phyloP scores from a whole-genome alignment of 176 grass and related monocot genomes.

The Oryza australiensis region DNA sequence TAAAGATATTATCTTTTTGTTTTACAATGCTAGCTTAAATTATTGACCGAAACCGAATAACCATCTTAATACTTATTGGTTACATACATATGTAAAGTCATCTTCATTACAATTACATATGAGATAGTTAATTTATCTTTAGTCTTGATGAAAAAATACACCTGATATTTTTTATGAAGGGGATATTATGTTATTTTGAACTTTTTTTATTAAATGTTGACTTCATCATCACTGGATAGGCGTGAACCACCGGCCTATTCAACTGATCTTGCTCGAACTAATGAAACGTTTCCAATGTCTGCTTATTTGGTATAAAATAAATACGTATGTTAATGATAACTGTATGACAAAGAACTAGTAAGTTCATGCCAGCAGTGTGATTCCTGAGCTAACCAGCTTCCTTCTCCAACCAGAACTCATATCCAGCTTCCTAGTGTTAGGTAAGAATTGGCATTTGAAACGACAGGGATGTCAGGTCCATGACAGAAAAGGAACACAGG shows the following conservation, averaged over 20 bases:
- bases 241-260: constrained; percentile 40
- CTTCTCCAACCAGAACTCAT: not conserved
- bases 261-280: not conserved
- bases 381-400: not conserved
- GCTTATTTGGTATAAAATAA: not conserved
- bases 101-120: too few relatives aligned
- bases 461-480: not conserved
- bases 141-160: too few relatives aligned
- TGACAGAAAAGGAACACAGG: not conserved
- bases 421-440: not conserved
- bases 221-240: not conserved
- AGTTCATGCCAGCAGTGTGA: not conserved
- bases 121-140: too few relatives aligned
- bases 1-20: too few relatives aligned
- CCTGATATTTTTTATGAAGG: too few relatives aligned
- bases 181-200: too few relatives aligned
- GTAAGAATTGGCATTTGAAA: not conserved
- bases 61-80: too few relatives aligned
- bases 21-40: too few relatives aligned
- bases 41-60: too few relatives aligned
- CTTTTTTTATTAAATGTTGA: not conserved
- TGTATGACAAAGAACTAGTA: not conserved
- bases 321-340: not conserved
- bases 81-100: too few relatives aligned
- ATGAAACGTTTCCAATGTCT: not conserved